Base-by-base conservation (phyloP, 129 eudicot species). In the Sambucus nigra region DNA sequence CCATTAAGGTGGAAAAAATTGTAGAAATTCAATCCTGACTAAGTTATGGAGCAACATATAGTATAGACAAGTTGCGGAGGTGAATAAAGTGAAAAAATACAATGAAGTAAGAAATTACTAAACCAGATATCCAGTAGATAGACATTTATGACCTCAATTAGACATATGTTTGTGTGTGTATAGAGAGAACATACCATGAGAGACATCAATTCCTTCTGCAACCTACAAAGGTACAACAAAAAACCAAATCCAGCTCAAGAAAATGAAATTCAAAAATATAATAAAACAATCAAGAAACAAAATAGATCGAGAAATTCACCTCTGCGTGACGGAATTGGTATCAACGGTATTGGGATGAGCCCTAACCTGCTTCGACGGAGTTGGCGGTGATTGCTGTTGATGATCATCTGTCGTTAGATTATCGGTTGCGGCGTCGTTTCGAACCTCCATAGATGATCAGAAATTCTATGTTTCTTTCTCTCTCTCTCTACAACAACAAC, bases 121-220 rank as follows among this genome's bases (percentile, higher is more conserved):
- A 35, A 35, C 42, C 6, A 35, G 1, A 2, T 2, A 35, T 2
- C 13, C 42, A 35, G 12, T 7, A 35, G 13, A 35, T 2, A 29
- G 9, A 31, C 9, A 31, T 31, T 9, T 35, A 35, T 35, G n/a
- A n/a, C n/a, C n/a, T n/a, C n/a, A n/a, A n/a, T n/a, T n/a, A n/a
- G n/a, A n/a, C n/a, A 35, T 35, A 35, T 8, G 42, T 35, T 12
- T 35, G 42, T 35, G 42, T 29, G 42, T 35, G 6, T 35, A 35
- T 7, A 35, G 8, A 35, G 42, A 35, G 12, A 35, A 42, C 5
- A 9, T 81, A 86, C 95, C 92, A 86, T 81, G 38, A 86, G 87
- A 46, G 84, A 73, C 92, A 86, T 86, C 48, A 86, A 83, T 73
- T 86, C 95, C 64, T 81, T 81, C 70, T 86, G 95, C 49, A 86